Conservation (phyloP, 768 basidiomycete genomes). For the Pisolithus albus region DNA sequence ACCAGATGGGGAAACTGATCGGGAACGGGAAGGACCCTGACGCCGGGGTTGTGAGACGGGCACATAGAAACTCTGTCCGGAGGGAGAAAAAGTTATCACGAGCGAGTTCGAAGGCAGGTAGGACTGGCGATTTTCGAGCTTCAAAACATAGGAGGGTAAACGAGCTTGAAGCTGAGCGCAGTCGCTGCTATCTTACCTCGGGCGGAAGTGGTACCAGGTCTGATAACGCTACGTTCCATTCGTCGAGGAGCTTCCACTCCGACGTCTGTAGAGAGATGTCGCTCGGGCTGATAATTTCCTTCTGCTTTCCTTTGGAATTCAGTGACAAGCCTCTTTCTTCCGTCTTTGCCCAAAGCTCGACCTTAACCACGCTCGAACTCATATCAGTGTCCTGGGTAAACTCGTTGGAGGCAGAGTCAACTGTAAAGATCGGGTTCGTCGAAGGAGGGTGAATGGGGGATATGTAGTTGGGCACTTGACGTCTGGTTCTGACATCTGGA, state of each 20-base stretch:
- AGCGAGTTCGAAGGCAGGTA: conserved; percentile 69
- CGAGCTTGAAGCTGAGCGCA: conserved; percentile 4
- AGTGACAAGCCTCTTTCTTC: conserved; percentile 7
- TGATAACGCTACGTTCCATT: conserved; percentile 59
- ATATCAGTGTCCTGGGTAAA: conserved; percentile 51
- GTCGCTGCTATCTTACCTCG: conserved; percentile 43
- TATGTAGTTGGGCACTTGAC: conserved; percentile 60
- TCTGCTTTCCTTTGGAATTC: conserved; percentile 40
- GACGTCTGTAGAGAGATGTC: conserved; percentile 17
- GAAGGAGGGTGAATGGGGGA: conserved; percentile 78
- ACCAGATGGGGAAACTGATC: conserved; percentile 55
- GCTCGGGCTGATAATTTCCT: conserved; percentile 20
- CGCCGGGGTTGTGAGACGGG: conserved; percentile 28
- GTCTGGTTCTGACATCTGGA: conserved; percentile 6
- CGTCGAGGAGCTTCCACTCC: conserved; percentile 59
- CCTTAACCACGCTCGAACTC: conserved; percentile 43
- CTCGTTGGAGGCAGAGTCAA: conserved; percentile 49
- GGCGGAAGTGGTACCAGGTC: conserved; percentile 53
- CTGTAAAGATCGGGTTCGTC: conserved; percentile 69
- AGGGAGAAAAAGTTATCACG: conserved; percentile 57
- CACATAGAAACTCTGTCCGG: conserved; percentile 53
- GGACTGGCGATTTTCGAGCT: conserved; percentile 35
- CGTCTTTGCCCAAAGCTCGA: conserved; percentile 55
- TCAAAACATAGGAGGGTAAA: conserved; percentile 8
- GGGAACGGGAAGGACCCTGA: conserved; percentile 22